Evolutionary conservation across 495 filamentous ascomycete species (phyloP), one percentile per base, ranked within the genome.

Genomic region (Articulospora tetracladia): DNA sequence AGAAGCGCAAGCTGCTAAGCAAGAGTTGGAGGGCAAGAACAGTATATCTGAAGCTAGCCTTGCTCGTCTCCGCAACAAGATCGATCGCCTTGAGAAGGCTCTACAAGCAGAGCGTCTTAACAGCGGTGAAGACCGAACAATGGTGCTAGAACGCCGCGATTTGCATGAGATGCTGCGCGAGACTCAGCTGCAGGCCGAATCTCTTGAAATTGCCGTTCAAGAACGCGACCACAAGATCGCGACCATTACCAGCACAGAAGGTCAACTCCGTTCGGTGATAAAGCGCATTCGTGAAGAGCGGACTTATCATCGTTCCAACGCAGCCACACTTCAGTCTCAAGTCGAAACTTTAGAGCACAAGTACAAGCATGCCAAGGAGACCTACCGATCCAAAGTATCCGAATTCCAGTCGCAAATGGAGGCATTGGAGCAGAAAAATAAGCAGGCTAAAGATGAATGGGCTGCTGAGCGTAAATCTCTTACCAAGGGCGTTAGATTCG

Each of bases 231-330:
- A 63, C 60, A 82, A 12, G 74, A 84, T 67, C 78, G 82, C 30
- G 78, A 83, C 66, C 68, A 74, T 51, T 69, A 74, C 47, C 10
- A 65, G 63, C 46, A 71, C 73, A 24, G 78, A 83, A 66, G 61
- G 69, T 25, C 84, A 89, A 32, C 66, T 89, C 24, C 84, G 84
- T 54, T 60, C 72, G 15, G 78, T 84, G 46, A 63, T 87, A 4
- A 77, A 78, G 26, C 72, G 80, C 25, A 74, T 88, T 52, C 79
- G 85, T 25, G 81, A 86, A 57, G 85, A 88, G 68, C 78, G 84
- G 24, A 71, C 72, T n/a, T 67, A 73, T 23, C 75, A 79, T 25
- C 74, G 75, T 20, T 73, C 77, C 26, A 79, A 79, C 63, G 76
- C 77, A 12, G 72, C 79, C 36, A 68, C 75, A 23, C 72, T 79